phyloP scores from a whole-genome alignment of 2,329 filamentous ascomycete genomes.

The Fusarium sp. region DNA sequence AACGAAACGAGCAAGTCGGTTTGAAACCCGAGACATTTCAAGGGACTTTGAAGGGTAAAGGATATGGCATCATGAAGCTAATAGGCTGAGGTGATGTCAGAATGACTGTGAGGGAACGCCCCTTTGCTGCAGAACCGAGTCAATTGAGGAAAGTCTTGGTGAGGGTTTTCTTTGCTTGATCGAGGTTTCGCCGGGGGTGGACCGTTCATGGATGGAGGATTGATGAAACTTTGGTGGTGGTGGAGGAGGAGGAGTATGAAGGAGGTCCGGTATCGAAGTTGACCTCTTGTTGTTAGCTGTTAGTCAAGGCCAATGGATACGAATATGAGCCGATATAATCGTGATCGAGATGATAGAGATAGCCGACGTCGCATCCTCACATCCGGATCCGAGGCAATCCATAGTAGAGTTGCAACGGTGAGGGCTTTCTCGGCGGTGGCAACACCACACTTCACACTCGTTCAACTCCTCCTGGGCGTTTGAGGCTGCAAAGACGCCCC shows the following conservation, averaged over 20 bases:
- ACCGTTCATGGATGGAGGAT: not conserved
- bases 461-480: conserved; percentile 1
- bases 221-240: not conserved
- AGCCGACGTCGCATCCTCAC: conserved; percentile 37
- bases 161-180: conserved; percentile 28
- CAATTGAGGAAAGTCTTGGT: conserved; percentile 11
- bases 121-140: conserved; percentile 27
- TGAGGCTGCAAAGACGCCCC: not conserved
- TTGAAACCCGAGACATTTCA: conserved; percentile 20
- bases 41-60: conserved; percentile 4
- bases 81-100: conserved; percentile 27
- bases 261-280: conserved; percentile 5
- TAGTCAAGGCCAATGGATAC: conserved; percentile 6
- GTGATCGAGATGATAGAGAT: conserved; percentile 19
- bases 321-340: conserved; percentile 13
- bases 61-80: conserved; percentile 15
- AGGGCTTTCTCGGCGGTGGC: conserved; percentile 21
- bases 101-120: conserved; percentile 25
- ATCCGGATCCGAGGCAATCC: conserved; percentile 11
- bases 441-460: conserved; percentile 25
- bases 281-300: not conserved
- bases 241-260: not conserved
- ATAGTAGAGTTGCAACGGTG: conserved; percentile 14
- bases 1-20: conserved; percentile 14
- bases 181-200: conserved; percentile 26